Base-by-base conservation (phyloP, 495 filamentous ascomycete species). In the Rostrohypoxylon terebratum region DNA sequence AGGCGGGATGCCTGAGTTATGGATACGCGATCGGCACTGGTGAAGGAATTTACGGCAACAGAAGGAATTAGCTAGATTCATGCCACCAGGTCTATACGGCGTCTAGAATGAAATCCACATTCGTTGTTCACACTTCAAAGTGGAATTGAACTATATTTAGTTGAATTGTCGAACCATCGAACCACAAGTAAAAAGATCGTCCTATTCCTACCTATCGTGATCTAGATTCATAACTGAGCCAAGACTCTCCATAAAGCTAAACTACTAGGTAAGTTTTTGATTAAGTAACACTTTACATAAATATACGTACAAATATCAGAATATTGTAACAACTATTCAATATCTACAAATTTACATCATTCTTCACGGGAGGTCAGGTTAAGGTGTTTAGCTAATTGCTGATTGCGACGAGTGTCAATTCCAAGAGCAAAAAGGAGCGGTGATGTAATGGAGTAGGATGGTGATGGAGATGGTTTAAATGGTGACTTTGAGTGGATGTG, bases 1-100 rank as follows among this genome's bases (percentile, higher is more conserved):
- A 21, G 28, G 31, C n/a, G 13, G 25, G 34, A 34, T 51, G 20
- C 34, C 21, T 50, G 25, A 28, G 38, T 33, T 31, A 14, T n/a
- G n/a, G n/a, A n/a, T 31, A n/a, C 13, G 51, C 11, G 60, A 63
- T 63, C 60, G 34, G 40, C 60, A 31, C 1, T 28, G 11, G 1
- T n/a, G 50, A 54, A 23, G 21, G 38, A 63, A 45, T 45, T 33
- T 45, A 63, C 59, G 50, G 45, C 28, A 40, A 63, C 36, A 13
- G 25, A 28, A n/a, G 18, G 50, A 51, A 45, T 45, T 36, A 40
- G 59, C 59, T 36, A 40, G 23, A 25, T 34, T 63, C 40, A 53
- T 28, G 44, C 50, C 42, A 48, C 9, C n/a, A 18, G 23, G n/a
- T n/a, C 4, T 44, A 20, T 45, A 14, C 11, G 11, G 13, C 38